These are phyloP conservation scores for Suhomyces prunicola DNA, from an alignment of 805 yeast species.

Conservation along the genomic window DNA sequence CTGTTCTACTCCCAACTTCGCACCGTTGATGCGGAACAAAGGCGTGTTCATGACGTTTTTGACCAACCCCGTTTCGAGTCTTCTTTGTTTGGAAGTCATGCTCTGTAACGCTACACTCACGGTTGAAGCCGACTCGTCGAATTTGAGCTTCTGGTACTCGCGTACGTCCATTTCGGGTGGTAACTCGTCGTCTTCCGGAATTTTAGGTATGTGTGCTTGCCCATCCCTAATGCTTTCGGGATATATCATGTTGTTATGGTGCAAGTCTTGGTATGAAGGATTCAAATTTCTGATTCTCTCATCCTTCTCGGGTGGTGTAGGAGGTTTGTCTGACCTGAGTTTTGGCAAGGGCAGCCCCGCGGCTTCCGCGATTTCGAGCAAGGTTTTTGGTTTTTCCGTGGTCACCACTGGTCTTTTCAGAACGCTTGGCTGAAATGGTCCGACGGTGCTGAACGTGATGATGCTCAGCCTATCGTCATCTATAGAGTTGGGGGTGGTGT, in stretches of 20 bases:
- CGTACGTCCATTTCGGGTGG: conserved; percentile 24
- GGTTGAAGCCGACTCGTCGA: background rate
- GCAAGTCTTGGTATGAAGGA: conserved; percentile 3
- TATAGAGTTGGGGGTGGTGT: conserved; percentile 26
- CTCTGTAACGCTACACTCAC: conserved; percentile 14
- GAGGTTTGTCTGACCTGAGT: conserved; percentile 2
- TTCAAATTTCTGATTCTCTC: background rate
- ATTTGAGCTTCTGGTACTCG: conserved; percentile 7
- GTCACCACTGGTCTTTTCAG: conserved; percentile 1
- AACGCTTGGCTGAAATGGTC: background rate
- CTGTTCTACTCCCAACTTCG: conserved; percentile 13
- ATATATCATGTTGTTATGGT: conserved; percentile 1
- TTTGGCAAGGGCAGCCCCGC: conserved; percentile 1
- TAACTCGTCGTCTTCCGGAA: conserved; percentile 16
- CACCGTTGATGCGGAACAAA: conserved; percentile 19
- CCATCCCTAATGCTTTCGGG: conserved; percentile 4
- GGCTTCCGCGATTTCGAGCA: conserved; percentile 6
- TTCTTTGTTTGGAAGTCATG: conserved; percentile 18
- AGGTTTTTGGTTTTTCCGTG: background rate
- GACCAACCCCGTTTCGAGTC: conserved; percentile 27
- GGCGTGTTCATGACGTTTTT: conserved; percentile 34
- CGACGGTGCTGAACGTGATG: conserved; percentile 7
- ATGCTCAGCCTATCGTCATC: conserved; percentile 9
- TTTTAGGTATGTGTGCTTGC: conserved; percentile 4
- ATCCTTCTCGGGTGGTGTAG: conserved; percentile 10